Evolutionary conservation across 148 eudicot species (phyloP), one percentile per base, ranked within the genome.

Genomic region (Rhododendron henanense): DNA sequence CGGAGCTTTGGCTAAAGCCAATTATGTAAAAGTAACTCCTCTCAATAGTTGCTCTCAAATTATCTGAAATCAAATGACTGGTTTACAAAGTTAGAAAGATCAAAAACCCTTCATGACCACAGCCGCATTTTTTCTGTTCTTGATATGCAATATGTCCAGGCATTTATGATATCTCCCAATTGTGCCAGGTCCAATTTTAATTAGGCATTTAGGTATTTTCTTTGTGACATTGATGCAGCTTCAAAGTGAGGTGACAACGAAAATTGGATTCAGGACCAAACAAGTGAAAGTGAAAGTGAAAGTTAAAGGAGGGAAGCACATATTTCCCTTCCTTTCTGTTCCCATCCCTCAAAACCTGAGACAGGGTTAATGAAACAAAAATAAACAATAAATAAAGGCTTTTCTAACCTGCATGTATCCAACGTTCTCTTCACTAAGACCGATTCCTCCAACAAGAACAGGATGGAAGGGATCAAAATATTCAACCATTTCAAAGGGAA

Each of bases 401-500:
- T 82, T 11, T 76, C 90, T 83, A 61, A 97, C 99, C 99, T 97
- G 99, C 99, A 97, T 95, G 90, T 93, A 94, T 86, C 99, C 99
- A 93, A 93, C 98, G 90, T 92, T 94, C 87, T 94, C 98, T 89
- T 97, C 99, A 78, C 95, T 94, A 71, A 93, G 94, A 41, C 91
- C 93, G 48, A 97, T 88, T 83, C 99, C 99, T 87, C 99, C 99
- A 86, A 97, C 95, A 67, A 97, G 92, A 76, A 97, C 86, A 89
- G 98, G 98, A 88, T 95, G 94, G 84, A 87, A 89, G 41, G 99
- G 99, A 89, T 97, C 98, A 94, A 94, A 97, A 92, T 94, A 85
- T 87, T 97, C 96, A 81, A 95, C 98, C 96, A 97, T 93, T 90
- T 97, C 99, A 92, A 41, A 94, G 31, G 99, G 98, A 87, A 97